Conservation (phyloP, 73 alveolate genomes). For the Diophrys appendiculata region DNA sequence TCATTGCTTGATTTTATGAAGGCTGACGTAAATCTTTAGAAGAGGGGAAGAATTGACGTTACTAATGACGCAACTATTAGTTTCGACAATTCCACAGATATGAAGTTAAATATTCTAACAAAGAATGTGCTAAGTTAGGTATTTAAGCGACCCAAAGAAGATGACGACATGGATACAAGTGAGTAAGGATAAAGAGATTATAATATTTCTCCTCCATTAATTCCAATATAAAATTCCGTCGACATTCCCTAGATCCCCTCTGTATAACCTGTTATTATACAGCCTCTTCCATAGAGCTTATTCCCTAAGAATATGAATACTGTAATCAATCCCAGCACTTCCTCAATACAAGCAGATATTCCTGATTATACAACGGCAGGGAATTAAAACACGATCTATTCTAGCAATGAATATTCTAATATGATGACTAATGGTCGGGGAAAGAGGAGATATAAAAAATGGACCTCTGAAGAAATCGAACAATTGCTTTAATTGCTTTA, state of each 20-base stretch:
- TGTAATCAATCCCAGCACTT: not conserved
- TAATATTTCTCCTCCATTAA: not conserved
- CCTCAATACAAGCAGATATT: not conserved
- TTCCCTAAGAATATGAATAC: too few relatives aligned
- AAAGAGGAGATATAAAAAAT: not conserved
- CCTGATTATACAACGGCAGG: not conserved
- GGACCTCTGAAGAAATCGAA: not conserved
- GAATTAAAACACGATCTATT: not conserved
- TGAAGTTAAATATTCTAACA: too few relatives aligned
- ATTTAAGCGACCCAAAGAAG: not conserved
- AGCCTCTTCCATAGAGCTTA: not conserved
- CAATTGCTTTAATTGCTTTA: not conserved
- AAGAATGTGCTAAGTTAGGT: not conserved
- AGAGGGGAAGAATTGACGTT: not conserved
- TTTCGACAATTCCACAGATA: not conserved
- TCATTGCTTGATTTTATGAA: not conserved
- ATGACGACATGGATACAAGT: not conserved
- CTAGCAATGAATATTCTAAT: not conserved
- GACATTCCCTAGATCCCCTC: too few relatives aligned
- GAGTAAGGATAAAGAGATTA: not conserved
- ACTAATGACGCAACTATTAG: not conserved
- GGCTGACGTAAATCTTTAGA: not conserved
- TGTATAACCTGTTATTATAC: not conserved
- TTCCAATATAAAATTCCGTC: too few relatives aligned
- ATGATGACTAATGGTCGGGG: not conserved